Conservation (phyloP, 495 filamentous ascomycete species). For the Sordaria brevicollis region DNA sequence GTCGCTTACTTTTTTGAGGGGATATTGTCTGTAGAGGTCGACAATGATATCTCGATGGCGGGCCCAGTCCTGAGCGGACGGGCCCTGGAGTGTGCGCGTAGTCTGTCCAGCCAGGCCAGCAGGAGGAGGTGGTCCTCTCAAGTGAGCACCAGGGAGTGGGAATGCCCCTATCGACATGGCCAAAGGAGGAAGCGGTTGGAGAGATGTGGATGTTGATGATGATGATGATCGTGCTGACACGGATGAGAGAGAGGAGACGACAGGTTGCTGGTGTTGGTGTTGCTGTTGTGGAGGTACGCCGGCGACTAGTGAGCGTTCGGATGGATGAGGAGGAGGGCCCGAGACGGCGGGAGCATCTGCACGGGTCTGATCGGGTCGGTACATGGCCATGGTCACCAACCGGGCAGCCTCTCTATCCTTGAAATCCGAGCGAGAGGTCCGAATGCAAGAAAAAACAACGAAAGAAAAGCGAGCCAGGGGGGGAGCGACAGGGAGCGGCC, state of each 20-base stretch:
- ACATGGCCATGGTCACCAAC: constrained; percentile 11
- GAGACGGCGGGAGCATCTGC: constrained; percentile 17
- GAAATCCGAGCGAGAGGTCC: neutral
- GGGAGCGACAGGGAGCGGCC: neutral
- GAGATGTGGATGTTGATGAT: neutral
- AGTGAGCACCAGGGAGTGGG: neutral
- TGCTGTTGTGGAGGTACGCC: neutral
- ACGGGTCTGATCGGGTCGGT: constrained; percentile 19
- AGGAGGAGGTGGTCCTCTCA: neutral
- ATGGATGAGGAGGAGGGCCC: constrained; percentile 4
- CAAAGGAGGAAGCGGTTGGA: neutral
- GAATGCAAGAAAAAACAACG: neutral
- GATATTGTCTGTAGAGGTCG: constrained; percentile 20
- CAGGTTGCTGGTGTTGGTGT: neutral
- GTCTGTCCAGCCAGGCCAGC: constrained; percentile 7
- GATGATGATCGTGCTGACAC: neutral
- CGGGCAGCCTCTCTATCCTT: neutral
- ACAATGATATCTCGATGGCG: constrained; percentile 21
- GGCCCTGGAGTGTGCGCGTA: constrained; percentile 23
- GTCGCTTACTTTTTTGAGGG: constrained; percentile 23
- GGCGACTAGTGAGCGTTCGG: neutral
- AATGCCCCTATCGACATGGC: neutral
- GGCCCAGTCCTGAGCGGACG: constrained; percentile 21
- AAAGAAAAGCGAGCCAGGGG: neutral
- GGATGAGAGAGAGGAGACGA: neutral